Evolutionary conservation across 1,284 basidiomycete species (phyloP).

Genomic region (Ceratobasidium sp.): DNA sequence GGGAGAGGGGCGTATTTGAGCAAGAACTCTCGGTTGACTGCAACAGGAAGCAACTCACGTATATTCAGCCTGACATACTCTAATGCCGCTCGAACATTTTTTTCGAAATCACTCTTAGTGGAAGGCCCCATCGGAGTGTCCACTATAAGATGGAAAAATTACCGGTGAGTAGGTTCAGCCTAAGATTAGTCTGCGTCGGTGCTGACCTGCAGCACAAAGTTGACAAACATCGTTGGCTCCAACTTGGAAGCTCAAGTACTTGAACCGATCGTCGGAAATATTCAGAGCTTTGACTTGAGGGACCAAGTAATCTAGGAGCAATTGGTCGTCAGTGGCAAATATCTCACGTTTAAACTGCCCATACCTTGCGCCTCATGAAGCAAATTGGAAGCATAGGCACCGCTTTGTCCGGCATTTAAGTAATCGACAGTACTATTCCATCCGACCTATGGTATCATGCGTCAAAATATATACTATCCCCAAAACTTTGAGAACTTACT

Average conservation of each 20-base stretch:
- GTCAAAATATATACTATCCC: too few species aligned
- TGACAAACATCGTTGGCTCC: conserved; percentile 60
- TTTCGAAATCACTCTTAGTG: conserved; percentile 55
- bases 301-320: conserved; percentile 57
- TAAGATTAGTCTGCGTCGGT: too few species aligned
- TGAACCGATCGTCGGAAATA: conserved; percentile 55
- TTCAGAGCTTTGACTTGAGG: conserved; percentile 53
- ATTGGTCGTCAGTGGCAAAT: too few species aligned
- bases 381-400: conserved; percentile 50
- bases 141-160: conserved; percentile 49
- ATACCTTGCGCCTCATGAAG: conserved; percentile 50
- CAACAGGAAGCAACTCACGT: conserved; percentile 55
- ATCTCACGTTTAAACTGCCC: too few species aligned
- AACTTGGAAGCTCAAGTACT: conserved; percentile 58
- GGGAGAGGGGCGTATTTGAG: too few species aligned
- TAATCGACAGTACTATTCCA: conserved; percentile 50
- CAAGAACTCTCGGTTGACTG: too few species aligned
- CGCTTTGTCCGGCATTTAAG: conserved; percentile 50
- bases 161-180: too few species aligned
- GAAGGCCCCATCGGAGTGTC: conserved; percentile 51
- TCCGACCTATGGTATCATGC: too few species aligned
- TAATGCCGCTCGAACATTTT: conserved; percentile 55
- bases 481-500: too few species aligned
- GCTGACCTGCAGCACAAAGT: too few species aligned
- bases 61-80: conserved; percentile 55